Conservation (phyloP, 768 basidiomycete genomes). For the Suillus ampliporus region DNA sequence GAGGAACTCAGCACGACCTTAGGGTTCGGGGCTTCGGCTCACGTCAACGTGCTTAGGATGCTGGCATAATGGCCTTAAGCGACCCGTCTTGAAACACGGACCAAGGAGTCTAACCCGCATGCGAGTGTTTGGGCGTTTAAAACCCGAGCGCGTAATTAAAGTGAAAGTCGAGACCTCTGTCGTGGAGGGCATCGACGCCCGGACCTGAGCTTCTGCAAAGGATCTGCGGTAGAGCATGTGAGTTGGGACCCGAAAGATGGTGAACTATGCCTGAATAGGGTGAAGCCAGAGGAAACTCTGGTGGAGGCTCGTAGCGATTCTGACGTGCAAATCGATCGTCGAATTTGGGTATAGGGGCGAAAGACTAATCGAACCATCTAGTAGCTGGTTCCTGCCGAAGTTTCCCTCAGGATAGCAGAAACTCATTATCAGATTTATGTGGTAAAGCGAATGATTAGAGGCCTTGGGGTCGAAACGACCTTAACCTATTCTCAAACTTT, state of each 20-base stretch:
- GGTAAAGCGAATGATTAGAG: conserved; percentile 92
- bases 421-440: conserved; percentile 66
- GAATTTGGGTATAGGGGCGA: conserved; percentile 95
- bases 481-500: conserved; percentile 84
- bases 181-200: conserved; percentile 76
- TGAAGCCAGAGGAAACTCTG: conserved; percentile 96
- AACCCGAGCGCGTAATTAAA: conserved; percentile 75
- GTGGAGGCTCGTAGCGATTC: conserved; percentile 95
- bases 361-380: conserved; percentile 96
- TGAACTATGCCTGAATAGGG: conserved; percentile 90
- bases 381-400: conserved; percentile 93
- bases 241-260: conserved; percentile 91
- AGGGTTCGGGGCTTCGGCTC: conserved; percentile 52
- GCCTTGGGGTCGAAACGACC: conserved; percentile 88
- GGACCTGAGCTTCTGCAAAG: conserved; percentile 75
- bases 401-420: conserved; percentile 80
- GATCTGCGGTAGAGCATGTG: conserved; percentile 81
- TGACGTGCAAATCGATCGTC: conserved; percentile 97
- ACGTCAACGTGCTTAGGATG: conserved; percentile 69
- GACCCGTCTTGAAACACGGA: conserved; percentile 87
- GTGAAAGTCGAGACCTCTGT: conserved; percentile 69
- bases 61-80: conserved; percentile 80
- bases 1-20: conserved; percentile 66
- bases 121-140: conserved; percentile 76
- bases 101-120: conserved; percentile 86